Base-by-base conservation (phyloP, 148 eudicot genomes). In the Amaranthus palmeri region DNA sequence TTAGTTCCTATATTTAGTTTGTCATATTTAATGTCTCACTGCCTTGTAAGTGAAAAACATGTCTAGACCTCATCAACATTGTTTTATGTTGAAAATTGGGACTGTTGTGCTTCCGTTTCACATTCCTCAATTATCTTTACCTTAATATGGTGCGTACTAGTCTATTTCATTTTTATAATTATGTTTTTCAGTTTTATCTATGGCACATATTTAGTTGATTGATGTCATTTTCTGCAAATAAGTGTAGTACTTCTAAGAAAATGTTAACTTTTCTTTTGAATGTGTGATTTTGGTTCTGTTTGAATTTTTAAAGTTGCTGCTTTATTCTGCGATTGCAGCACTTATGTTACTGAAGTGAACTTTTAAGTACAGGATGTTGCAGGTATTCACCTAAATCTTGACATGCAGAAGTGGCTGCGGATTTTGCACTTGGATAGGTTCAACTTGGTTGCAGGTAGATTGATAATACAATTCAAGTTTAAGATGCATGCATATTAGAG, bases 321-420 rank as follows among this genome's bases (percentile, higher is more conserved):
- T 48, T 46, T 72, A 25, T 8, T 15, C 42, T 41, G 54, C 50
- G 2, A 4, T 41, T 36, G 50, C 44, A 60, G 6, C 41, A 3
- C 54, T 50, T 67, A 63, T 60, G 62, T 76, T 69, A 15, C 74
- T 74, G 75, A 76, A 57, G 62, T 78, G 70, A 71, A 75, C 69
- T 70, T 78, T 70, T 60, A 67, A 74, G 62, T 86, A 81, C 88
- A 93, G 98, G 83, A 87, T 67, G 83, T 93, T 87, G 83, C 96
- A 79, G 98, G 98, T 51, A 85, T 90, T 71, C 87, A 87, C 81
- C 63, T 93, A 83, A 86, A 90, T 79, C 88, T 93, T 81, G 98
- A 93, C 71, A 72, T 87, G 77, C 93, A 87, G 13, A 87, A 88
- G 80, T 93, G 96, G 92, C 81, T 90, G 40, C 91, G 50, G 53